A percentile compares a stretch with the other conserved stretches of the same genome.
Evolutionary conservation across 139 green algal genomes (phyloP).

Genomic region (Picochlorum sp.): DNA sequence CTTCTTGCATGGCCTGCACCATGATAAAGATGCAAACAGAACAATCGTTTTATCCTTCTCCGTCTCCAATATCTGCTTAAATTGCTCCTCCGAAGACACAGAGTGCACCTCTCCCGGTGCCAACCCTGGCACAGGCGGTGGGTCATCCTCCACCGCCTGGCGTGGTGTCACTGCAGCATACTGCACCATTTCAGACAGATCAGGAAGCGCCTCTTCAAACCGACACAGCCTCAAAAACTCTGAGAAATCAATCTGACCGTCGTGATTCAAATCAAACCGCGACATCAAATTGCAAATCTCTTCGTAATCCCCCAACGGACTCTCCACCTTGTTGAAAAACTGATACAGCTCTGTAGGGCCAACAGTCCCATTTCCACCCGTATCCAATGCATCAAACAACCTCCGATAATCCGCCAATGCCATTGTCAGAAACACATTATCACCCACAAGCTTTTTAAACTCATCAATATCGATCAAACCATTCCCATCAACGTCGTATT

Average conservation of each 20-base stretch:
- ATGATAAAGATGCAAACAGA: conserved; percentile 35
- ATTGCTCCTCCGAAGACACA: conserved; percentile 21
- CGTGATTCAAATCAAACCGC: conserved; percentile 41
- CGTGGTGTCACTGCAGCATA: background rate
- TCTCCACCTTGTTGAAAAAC: conserved; percentile 32
- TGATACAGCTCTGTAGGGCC: conserved; percentile 26
- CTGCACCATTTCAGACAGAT: background rate
- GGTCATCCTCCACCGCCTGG: background rate
- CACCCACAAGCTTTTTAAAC: conserved; percentile 25
- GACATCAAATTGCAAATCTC: conserved; percentile 27
- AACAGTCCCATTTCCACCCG: conserved; percentile 33
- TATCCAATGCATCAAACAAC: conserved; percentile 53
- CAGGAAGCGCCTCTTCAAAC: conserved; percentile 40
- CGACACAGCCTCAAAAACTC: conserved; percentile 57
- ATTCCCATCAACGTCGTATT: conserved; percentile 25
- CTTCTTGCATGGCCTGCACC: conserved; percentile 42
- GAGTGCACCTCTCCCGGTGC: background rate
- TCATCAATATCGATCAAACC: conserved; percentile 18
- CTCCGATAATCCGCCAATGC: conserved; percentile 62
- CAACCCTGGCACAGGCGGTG: background rate
- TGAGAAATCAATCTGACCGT: conserved; percentile 43
- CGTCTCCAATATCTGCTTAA: conserved; percentile 16
- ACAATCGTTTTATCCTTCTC: conserved; percentile 31
- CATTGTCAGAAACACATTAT: conserved; percentile 56
- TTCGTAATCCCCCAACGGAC: conserved; percentile 20